Evolutionary conservation across 2,329 filamentous ascomycete species (phyloP).

Genomic region (Lasiodiplodia sp.): DNA sequence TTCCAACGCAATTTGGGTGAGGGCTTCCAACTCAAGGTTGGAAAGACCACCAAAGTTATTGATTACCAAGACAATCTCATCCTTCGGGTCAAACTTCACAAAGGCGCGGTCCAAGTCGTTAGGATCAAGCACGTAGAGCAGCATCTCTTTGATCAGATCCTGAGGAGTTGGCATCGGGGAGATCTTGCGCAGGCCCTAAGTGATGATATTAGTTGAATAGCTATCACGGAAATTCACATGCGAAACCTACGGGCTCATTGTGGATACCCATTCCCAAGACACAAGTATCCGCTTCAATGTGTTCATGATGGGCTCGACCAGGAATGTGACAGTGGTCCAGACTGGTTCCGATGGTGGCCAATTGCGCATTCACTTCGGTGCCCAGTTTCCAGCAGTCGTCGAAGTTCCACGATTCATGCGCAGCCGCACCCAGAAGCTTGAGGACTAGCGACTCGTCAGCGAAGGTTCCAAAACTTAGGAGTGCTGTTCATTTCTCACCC

Average conservation of each 20-base stretch:
- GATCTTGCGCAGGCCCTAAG: constrained; percentile 53
- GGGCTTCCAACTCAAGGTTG: constrained; percentile 56
- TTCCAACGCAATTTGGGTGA: constrained; percentile 52
- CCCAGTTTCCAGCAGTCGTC: constrained; percentile 55
- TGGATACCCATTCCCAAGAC: constrained; percentile 60
- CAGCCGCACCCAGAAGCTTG: constrained; percentile 56
- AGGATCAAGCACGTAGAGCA: constrained; percentile 57
- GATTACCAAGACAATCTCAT: constrained; percentile 56
- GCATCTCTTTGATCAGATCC: constrained; percentile 56
- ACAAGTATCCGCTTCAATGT: constrained; percentile 49
- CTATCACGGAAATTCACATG: no score
- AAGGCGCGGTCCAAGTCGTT: constrained; percentile 58
- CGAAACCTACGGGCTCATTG: constrained; percentile 55
- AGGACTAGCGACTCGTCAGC: constrained; percentile 46
- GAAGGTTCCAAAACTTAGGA: neutral
- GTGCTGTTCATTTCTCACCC: neutral
- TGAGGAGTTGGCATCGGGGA: constrained; percentile 57
- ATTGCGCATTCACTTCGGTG: constrained; percentile 51
- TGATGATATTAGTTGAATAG: neutral
- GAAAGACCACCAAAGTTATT: constrained; percentile 60
- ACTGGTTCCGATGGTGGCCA: constrained; percentile 60
- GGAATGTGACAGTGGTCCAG: constrained; percentile 63
- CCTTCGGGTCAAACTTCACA: constrained; percentile 54
- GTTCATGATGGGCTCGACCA: constrained; percentile 58
- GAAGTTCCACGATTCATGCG: constrained; percentile 53